Percentiles rank a stretch among this genome's conserved stretches.
These are phyloP conservation scores for Orobanche coerulescens DNA, from an alignment of 257 asterid species.

Conservation along the genomic window DNA sequence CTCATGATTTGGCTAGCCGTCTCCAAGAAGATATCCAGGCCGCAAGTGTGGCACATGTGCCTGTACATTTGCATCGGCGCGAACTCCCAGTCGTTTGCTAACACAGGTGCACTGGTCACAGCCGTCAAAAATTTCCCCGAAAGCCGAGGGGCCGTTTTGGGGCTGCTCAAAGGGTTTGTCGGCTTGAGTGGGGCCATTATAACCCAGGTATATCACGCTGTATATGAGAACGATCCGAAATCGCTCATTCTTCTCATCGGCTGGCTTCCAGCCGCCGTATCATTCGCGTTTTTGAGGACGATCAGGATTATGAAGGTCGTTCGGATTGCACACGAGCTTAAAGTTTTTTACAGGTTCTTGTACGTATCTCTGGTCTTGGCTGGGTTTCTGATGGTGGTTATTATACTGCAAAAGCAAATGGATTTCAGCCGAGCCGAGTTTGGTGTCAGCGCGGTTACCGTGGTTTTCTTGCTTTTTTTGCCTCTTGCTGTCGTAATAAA, in stretches of 20 bases:
- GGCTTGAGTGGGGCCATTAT: slow-evolving; percentile 54
- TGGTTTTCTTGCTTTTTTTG: slow-evolving; percentile 23
- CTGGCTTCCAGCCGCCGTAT: slow-evolving; percentile 51
- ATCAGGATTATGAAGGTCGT: slow-evolving; percentile 38
- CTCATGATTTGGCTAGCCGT: slow-evolving; percentile 83
- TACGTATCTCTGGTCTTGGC: slow-evolving; percentile 45
- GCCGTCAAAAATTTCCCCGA: slow-evolving; percentile 75
- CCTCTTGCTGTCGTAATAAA: slow-evolving; percentile 26
- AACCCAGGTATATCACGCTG: slow-evolving; percentile 39
- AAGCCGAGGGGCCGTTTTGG: slow-evolving; percentile 46
- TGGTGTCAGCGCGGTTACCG: slow-evolving; percentile 23
- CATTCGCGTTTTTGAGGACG: slow-evolving; percentile 37
- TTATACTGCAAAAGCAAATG: slow-evolving; percentile 32
- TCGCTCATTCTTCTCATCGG: slow-evolving; percentile 45
- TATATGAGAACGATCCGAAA: slow-evolving; percentile 29
- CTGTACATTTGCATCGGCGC: slow-evolving; percentile 70
- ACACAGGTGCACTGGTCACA: slow-evolving; percentile 80
- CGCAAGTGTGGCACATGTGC: slow-evolving; percentile 75
- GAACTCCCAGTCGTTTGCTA: slow-evolving; percentile 76
- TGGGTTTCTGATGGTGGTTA: slow-evolving; percentile 35
- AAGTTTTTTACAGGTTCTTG: slow-evolving; percentile 38
- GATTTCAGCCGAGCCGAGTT: slow-evolving; percentile 28
- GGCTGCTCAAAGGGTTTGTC: slow-evolving; percentile 46
- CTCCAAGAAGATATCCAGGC: slow-evolving; percentile 38
- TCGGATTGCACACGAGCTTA: slow-evolving; percentile 35